phyloP scores from a whole-genome alignment of 1,139 yeast species.

The Geotrichum phurueaensis region DNA sequence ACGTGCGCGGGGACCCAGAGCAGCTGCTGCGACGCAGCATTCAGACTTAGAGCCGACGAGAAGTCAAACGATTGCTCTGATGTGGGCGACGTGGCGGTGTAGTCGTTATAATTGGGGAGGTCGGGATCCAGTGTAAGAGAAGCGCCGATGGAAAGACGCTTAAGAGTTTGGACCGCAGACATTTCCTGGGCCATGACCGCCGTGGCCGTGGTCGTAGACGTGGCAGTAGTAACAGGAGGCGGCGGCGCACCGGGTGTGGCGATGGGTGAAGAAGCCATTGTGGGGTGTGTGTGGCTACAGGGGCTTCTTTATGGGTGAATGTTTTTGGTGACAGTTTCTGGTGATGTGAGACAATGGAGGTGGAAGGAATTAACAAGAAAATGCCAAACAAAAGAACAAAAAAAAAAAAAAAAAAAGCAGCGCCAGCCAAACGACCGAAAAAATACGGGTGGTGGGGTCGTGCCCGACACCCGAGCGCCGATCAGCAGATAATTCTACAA shows the following conservation, averaged over 20 bases:
- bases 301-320: background rate
- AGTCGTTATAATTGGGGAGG: slow-evolving; percentile 30
- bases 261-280: background rate
- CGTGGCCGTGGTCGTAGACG: slow-evolving; percentile 22
- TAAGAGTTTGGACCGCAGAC: slow-evolving; percentile 43
- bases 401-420: background rate
- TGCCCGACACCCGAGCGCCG: background rate
- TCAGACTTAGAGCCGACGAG: background rate
- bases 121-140: slow-evolving; percentile 43
- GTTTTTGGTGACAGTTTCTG: background rate
- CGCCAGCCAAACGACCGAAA: background rate
- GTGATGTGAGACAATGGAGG: background rate
- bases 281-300: background rate
- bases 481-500: background rate
- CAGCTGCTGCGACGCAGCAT: slow-evolving; percentile 29
- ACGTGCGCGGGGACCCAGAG: slow-evolving; percentile 94
- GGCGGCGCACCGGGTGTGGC: slow-evolving; percentile 8
- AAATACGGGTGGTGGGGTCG: background rate
- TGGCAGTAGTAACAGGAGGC: slow-evolving; percentile 2
- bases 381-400: background rate
- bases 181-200: slow-evolving; percentile 47
- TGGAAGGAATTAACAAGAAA: slow-evolving; percentile 1
- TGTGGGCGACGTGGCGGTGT: slow-evolving; percentile 9
- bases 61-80: slow-evolving; percentile 11
- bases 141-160: slow-evolving; percentile 44